Percentiles rank a stretch among this genome's conserved stretches.
Conservation (phyloP, 495 filamentous ascomycete genomes). For the Penicillium steckii region DNA sequence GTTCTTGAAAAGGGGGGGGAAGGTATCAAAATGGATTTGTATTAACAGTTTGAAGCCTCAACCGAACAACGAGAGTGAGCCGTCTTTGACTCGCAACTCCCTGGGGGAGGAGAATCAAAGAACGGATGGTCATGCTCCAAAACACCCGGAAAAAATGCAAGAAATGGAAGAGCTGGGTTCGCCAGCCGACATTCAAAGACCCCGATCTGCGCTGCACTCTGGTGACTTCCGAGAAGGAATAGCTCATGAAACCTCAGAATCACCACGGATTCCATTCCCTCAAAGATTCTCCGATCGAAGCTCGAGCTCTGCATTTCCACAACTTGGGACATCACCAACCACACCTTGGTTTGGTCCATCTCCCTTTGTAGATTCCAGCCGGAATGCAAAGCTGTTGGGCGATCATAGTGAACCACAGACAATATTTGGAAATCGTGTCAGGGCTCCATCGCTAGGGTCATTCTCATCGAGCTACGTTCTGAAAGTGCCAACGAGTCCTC, state of each 20-base stretch:
- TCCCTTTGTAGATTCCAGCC: conserved; percentile 17
- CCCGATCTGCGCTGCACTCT: conserved; percentile 82
- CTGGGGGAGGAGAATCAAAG: conserved; percentile 6
- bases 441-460: conserved; percentile 68
- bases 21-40: too few relatives aligned
- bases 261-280: conserved; percentile 20
- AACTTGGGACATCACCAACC: conserved; percentile 44
- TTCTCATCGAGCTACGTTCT: conserved; percentile 82
- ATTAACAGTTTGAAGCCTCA: conserved; percentile 15
- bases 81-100: conserved; percentile 7
- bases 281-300: conserved; percentile 20
- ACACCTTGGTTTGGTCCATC: conserved; percentile 48
- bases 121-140: background rate
- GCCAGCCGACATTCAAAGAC: conserved; percentile 69
- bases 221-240: conserved; percentile 77
- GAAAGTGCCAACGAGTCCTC: conserved; percentile 85
- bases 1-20: too few relatives aligned
- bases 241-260: conserved; percentile 24
- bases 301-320: conserved; percentile 15
- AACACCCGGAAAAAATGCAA: background rate
- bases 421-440: conserved; percentile 25
- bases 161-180: conserved; percentile 30
- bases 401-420: conserved; percentile 16
- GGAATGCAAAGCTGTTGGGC: conserved; percentile 12
- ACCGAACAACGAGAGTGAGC: background rate